Base-by-base conservation (phyloP, 192 early-diverging fungal genomes). In the Endogone sp. region DNA sequence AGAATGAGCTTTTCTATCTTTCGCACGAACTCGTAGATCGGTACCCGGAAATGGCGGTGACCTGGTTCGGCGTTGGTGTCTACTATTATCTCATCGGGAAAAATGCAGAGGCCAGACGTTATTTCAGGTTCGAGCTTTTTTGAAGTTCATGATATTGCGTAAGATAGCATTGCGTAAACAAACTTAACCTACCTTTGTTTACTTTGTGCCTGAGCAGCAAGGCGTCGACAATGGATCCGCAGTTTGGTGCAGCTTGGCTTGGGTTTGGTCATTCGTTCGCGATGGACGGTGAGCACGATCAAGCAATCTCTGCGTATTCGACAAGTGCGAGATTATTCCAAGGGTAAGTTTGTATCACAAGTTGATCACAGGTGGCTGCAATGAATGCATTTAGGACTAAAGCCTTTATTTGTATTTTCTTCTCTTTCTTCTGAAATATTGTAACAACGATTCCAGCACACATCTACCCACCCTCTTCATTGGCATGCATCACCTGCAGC, bases 261-360 rank as follows among this genome's bases (percentile, higher is more conserved):
- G 92, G 88, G 13, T 89, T 88, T 68, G 94, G 85, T 4, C 92
- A 94, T 73, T 80, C 90, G n/a, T 91, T 92, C 73, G 82, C 90
- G 8, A 70, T 79, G 10, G 92, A 93, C 68, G 84, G 84, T 0
- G 90, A 92, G 13, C 83, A 88, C 62, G 93, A 95, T 67, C 81
- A 84, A 65, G 94, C 94, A 2, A 88, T 93, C 21, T 75, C 84
- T 44, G 91, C 91, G 0, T 95, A 94, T 68, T 68, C 81, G 16
- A 85, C 83, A 0, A 88, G 90, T 24, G 71, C 74, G 22, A 86
- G 85, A 66, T 73, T 90, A 37, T 85, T 88, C 44, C 79, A 77
- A 66, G 91, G 93, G 92, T 93, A 79, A 73, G 67, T 3, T 29
- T 49, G 16, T 49, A 11, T 49, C 16, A 16, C 6, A 49, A 6